Conservation (phyloP, 2,329 filamentous ascomycete species). For the Pezicula neosporulosa region DNA sequence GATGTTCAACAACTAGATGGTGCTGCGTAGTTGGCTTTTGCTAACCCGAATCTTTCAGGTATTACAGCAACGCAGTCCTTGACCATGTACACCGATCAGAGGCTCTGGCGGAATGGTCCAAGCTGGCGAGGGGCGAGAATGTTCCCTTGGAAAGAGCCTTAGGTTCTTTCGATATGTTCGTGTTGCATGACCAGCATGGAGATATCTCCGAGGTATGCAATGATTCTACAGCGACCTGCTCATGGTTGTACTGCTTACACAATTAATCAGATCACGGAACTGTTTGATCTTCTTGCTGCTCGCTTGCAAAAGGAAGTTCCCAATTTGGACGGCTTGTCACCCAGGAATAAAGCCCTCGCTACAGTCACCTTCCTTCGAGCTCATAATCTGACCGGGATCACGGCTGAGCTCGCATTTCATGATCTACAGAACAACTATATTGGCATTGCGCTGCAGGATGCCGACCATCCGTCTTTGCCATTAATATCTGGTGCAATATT, state of each 20-base stretch:
- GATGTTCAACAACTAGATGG: slow-evolving; percentile 2
- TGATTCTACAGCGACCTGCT: neutral
- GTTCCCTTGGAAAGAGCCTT: slow-evolving; percentile 70
- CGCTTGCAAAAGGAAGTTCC: slow-evolving; percentile 51
- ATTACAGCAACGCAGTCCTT: slow-evolving; percentile 71
- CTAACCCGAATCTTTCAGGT: slow-evolving; percentile 42
- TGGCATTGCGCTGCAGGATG: slow-evolving; percentile 71
- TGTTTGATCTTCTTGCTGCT: slow-evolving; percentile 61
- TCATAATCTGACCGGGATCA: slow-evolving; percentile 67
- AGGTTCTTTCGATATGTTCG: slow-evolving; percentile 85
- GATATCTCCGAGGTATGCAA: slow-evolving; percentile 64
- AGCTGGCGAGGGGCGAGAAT: slow-evolving; percentile 44
- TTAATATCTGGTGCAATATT: slow-evolving; percentile 86
- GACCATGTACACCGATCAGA: slow-evolving; percentile 77
- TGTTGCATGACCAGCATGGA: slow-evolving; percentile 68
- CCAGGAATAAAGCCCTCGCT: slow-evolving; percentile 63
- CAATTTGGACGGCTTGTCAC: slow-evolving; percentile 51
- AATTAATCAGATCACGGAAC: slow-evolving; percentile 48
- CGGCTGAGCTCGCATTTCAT: slow-evolving; percentile 66
- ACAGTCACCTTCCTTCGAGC: slow-evolving; percentile 68
- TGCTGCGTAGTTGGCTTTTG: slow-evolving; percentile 8
- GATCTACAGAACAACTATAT: slow-evolving; percentile 85
- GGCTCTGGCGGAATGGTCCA: slow-evolving; percentile 75
- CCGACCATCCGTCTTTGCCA: slow-evolving; percentile 75
- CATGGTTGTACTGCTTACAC: neutral